These are phyloP conservation scores for Cercospora sojina DNA, from an alignment of 2,329 filamentous ascomycete genomes.

Conservation along the genomic window DNA sequence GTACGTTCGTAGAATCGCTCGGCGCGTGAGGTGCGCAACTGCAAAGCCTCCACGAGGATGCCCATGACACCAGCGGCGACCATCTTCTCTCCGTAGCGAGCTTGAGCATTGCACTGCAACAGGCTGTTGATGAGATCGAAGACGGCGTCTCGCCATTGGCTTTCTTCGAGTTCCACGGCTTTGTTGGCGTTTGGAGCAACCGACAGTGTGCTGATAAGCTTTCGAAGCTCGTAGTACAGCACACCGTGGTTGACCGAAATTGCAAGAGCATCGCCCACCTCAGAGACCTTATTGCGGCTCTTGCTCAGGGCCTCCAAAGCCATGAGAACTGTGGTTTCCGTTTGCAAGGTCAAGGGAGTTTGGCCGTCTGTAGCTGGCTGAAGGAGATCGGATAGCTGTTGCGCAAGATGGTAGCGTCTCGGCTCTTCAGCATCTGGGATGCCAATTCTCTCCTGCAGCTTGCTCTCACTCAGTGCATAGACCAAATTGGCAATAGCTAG, in stretches of 20 bases:
- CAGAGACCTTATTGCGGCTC: conserved; percentile 71
- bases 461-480: conserved; percentile 78
- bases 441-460: conserved; percentile 83
- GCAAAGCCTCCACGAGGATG: conserved; percentile 84
- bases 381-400: conserved; percentile 88
- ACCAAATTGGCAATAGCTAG: conserved; percentile 87
- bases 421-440: conserved; percentile 88
- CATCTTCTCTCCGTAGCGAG: conserved; percentile 74
- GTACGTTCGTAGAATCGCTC: conserved; percentile 81
- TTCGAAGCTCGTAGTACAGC: conserved; percentile 86
- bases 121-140: conserved; percentile 86
- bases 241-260: conserved; percentile 96
- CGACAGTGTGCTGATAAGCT: conserved; percentile 80
- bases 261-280: conserved; percentile 87
- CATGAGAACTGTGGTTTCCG: conserved; percentile 79
- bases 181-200: conserved; percentile 56
- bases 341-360: conserved; percentile 65
- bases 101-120: conserved; percentile 52
- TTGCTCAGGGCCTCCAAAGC: conserved; percentile 82
- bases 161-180: conserved; percentile 62
- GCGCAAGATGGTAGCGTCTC: conserved; percentile 81
- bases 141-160: conserved; percentile 86
- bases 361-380: conserved; percentile 74
- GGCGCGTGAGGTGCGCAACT: conserved; percentile 75
- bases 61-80: conserved; percentile 87